Evolutionary conservation across 139 green algal genomes (phyloP), one percentile per base, ranked within the genome.

Genomic region (Chlamydomonas asymmetrica): DNA sequence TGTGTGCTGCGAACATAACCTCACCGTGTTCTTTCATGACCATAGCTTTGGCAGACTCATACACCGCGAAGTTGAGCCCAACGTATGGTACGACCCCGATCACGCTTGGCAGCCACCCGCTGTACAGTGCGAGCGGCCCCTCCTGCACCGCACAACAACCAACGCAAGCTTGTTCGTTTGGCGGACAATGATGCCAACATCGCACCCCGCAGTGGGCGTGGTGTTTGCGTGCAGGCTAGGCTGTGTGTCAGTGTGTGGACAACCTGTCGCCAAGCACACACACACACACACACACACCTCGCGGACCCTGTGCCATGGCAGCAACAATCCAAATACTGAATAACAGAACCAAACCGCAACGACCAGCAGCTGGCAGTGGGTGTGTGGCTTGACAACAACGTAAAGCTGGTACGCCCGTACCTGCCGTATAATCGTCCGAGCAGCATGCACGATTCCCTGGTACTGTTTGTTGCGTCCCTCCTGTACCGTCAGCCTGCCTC

Each of bases 41-140:
- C 70, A 81, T 72, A 50, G 92, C 94, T 80, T 99, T 99, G 16
- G 96, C 70, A 4, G 96, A 97, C 84, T 98, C 96, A 75, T 99
- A 99, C 5, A 99, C 96, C 0, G 88, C 92, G 86, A 99, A 99
- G 80, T 99, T 98, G 67, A 99, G 88, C 5, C 96, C 96, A 5
- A 98, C 95, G 78, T 99, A 99, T 7, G 96, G 96, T 20, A 99
- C 82, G 41, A 99, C 96, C 3, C 96, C 96, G 64, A 99, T 98
- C 25, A 99, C 96, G 43, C 80, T 93, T 3, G 96, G 96, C 76
- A 99, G 80, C 95, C 96, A 99, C 34, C 96, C 96, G 63, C 91
- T 93, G 90, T 98, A 99, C 25, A 99, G 84, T 10, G 96, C 95
- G 7, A 92, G 75, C 16, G 91, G 10, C 1, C 96, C 96, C 81